These are phyloP conservation scores for Luvunga scandens DNA, from an alignment of 345 rosid genomes.

Conservation along the genomic window DNA sequence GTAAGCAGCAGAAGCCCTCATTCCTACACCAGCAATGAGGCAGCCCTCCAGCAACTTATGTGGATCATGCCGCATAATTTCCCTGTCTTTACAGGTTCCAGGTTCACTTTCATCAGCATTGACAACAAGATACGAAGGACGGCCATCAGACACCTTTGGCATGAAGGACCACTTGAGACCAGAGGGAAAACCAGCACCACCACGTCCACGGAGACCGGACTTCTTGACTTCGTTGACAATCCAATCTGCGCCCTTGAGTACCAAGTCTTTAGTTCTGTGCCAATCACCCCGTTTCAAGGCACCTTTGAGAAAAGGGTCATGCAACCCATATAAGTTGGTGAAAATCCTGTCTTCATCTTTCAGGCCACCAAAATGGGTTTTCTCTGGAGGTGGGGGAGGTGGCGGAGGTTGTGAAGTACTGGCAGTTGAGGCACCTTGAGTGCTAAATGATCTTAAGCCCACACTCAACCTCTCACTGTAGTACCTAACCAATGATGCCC, in stretches of 20 bases:
- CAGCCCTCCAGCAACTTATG: slow-evolving; percentile 97
- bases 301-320: slow-evolving; percentile 93
- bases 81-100: slow-evolving; percentile 99
- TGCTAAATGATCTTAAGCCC: slow-evolving; percentile 63
- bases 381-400: slow-evolving; percentile 93
- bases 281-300: slow-evolving; percentile 97
- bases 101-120: slow-evolving; percentile 99
- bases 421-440: slow-evolving; percentile 69
- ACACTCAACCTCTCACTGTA: slow-evolving; percentile 41
- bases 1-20: slow-evolving; percentile 96
- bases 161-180: slow-evolving; percentile 99
- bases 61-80: slow-evolving; percentile 96
- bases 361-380: slow-evolving; percentile 94
- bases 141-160: slow-evolving; percentile 98
- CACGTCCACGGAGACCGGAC: slow-evolving; percentile 97
- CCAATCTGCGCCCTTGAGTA: slow-evolving; percentile 96
- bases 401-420: slow-evolving; percentile 73
- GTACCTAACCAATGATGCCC: slow-evolving; percentile 42
- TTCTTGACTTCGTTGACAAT: slow-evolving; percentile 89
- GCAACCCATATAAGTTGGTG: slow-evolving; percentile 86
- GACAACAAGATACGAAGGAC: slow-evolving; percentile 96
- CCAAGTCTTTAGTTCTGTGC: slow-evolving; percentile 95
- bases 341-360: slow-evolving; percentile 96
- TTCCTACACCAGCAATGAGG: slow-evolving; percentile 96
- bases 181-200: slow-evolving; percentile 98